Evolutionary conservation across 352 stramenopile genomes (phyloP), one percentile per base, ranked within the genome.

Genomic region (Pythium catenulatum): DNA sequence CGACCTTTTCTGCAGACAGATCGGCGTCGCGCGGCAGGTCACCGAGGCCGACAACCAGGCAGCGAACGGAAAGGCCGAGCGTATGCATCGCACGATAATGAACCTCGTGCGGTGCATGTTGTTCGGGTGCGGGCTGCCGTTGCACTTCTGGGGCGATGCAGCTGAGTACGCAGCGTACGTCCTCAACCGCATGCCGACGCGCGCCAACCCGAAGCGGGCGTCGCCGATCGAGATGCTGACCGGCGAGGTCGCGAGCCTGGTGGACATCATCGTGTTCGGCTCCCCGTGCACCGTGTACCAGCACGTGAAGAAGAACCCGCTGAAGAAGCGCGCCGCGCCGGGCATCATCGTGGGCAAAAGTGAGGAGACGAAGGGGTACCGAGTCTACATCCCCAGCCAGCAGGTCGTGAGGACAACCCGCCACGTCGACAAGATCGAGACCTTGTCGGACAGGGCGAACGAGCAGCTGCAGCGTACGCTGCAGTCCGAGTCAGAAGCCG

Each of bases 91-190:
- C 1, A 91, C 82, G 0, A 66, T 90, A 0, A 78, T 90, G 59
- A 89, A 92, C 56, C 86, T 92, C 61, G 65, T 83, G 0, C 45
- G 88, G 9, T 88, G 83, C 39, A 89, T 90, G 69, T 52, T 93
- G 2, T 90, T 93, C 14, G 77, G 59, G 3, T 89, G 77, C 19
- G 74, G 83, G 0, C 30, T 92, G 0, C 77, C 88, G 1, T 37
- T 93, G 1, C 45, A 21, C 1, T 91, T 88, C 41, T 91, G 83
- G 79, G 74, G 79, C 0, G 77, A 91, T 19, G 86, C 86, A 0
- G 86, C 76, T 0, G 65, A 92, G 15, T 92, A 92, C 25, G 84
- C 78, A 0, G 70, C 61, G 0, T 92, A 92, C 59, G 66, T 94
- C 0, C 37, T 92, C 9, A 92, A 90, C 34, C 15, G 86, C 0